A percentile compares a stretch with the other conserved stretches of the same genome.
Conservation (phyloP, 805 yeast genomes). For the Wickerhamiella hasegawae region DNA sequence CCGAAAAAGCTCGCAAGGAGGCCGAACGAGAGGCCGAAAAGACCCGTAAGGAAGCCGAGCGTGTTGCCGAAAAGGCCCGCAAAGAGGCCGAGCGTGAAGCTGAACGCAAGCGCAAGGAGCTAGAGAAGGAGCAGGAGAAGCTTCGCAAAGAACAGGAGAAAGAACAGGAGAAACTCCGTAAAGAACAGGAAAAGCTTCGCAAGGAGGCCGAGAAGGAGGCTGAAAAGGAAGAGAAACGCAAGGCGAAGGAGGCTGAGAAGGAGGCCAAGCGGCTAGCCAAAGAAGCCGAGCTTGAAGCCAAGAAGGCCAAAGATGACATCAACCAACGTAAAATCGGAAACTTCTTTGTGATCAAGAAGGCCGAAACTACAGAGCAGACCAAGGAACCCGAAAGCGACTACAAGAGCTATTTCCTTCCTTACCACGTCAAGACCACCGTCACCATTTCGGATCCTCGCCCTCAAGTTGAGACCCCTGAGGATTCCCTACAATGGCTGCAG, state of each 20-base stretch:
- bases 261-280: conserved; percentile 8
- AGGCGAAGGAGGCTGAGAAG: conserved; percentile 9
- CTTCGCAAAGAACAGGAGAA: conserved; percentile 7
- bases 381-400: conserved; percentile 14
- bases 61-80: conserved; percentile 11
- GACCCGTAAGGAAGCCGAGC: conserved; percentile 10
- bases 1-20: conserved; percentile 12
- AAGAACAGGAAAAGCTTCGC: conserved; percentile 12
- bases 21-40: conserved; percentile 9
- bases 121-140: conserved; percentile 9
- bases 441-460: conserved; percentile 6
- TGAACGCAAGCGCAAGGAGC: conserved; percentile 12
- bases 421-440: conserved; percentile 16
- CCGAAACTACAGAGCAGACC: conserved; percentile 5
- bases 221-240: conserved; percentile 10
- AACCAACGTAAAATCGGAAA: conserved; percentile 12
- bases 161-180: conserved; percentile 9
- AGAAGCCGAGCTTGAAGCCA: conserved; percentile 10
- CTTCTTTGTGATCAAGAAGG: conserved; percentile 11
- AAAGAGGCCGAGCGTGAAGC: conserved; percentile 15
- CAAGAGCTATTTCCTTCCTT: conserved; percentile 19
- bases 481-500: conserved; percentile 8
- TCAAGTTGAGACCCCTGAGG: conserved; percentile 3
- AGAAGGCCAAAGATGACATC: conserved; percentile 9
- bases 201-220: conserved; percentile 12